Evolutionary conservation across 495 filamentous ascomycete species (phyloP).

Genomic region (Clohesyomyces aquaticus): DNA sequence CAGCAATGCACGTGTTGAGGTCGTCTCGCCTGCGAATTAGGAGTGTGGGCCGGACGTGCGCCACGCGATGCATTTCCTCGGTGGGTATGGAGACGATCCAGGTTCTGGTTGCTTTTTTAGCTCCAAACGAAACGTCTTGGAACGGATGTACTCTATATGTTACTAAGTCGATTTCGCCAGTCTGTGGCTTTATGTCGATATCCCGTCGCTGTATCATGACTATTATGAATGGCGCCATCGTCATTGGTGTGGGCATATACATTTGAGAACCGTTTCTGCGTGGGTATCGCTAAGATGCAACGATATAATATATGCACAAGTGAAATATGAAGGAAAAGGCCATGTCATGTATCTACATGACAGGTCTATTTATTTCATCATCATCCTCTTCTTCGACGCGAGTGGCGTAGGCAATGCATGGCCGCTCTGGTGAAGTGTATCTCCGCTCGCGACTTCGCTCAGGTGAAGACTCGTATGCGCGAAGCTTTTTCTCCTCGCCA

Average conservation of each 20-base stretch:
- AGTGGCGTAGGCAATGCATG: slow-evolving; percentile 1
- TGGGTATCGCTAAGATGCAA: not conserved
- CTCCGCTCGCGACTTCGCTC: slow-evolving; percentile 3
- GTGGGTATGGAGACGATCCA: no score
- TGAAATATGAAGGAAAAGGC: not conserved
- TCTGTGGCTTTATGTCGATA: no score
- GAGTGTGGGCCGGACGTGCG: no score
- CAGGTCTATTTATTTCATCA: slow-evolving; percentile 23
- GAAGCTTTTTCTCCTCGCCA: slow-evolving; percentile 18
- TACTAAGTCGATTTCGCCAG: no score
- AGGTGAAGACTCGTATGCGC: not conserved
- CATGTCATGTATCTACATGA: slow-evolving; percentile 2
- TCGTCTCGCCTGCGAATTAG: no score
- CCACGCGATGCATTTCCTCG: no score
- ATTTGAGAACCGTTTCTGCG: not conserved
- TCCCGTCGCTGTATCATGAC: no score
- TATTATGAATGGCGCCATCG: no score
- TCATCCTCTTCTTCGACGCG: slow-evolving; percentile 18
- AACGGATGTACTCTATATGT: no score
- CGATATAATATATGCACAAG: slow-evolving; percentile 1
- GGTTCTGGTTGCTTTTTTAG: no score
- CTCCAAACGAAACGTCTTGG: no score
- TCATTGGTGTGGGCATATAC: no score
- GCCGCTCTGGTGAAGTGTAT: not conserved
- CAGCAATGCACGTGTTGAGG: not conserved